Evolutionary conservation across 2,329 filamentous ascomycete genomes (phyloP), one percentile per base, ranked within the genome.

Genomic region (Fusarium sp.): DNA sequence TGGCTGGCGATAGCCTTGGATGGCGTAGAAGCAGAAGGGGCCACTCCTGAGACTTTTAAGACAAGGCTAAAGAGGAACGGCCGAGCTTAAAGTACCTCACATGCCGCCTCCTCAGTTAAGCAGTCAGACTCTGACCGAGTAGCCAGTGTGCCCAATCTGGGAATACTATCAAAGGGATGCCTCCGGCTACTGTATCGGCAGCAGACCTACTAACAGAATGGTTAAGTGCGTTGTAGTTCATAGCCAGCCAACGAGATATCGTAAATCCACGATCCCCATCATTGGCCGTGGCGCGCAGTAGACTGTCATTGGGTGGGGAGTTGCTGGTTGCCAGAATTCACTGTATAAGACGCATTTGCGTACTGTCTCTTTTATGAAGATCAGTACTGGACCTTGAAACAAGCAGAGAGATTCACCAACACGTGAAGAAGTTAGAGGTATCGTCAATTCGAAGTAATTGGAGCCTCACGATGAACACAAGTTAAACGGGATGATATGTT

Each of bases 51-150:
- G 26, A 28, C 26, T 11, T 28, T 28, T 28, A 28, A 60, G 57
- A 52, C 44, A 60, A 45, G 67, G 51, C 61, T 34, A 67, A 66
- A 58, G 48, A 62, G 52, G 51, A 61, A 62, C 56, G 56, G 24
- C 54, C 40, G 60, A 65, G 36, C 44, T 44, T 30, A 32, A 48
- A 65, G 50, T 55, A 44, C 36, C 24, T 68, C 32, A n/a, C 17
- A 36, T 36, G 32, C 32, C n/a, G 17, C 32, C 28, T 30, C 28
- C 28, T 14, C 2, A 26, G 24, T 26, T 3, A 26, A 26, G 24
- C 10, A 15, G 12, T 30, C 28, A 30, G 28, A 15, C 12, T 30
- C 28, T 30, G 28, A 30, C 12, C 15, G 28, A 30, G 15, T 10
- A 30, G 28, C 7, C 60, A 42, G 39, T n/a, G 23, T 40, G 45